These are phyloP conservation scores for Coniochaeta ligniaria DNA, from an alignment of 2,329 filamentous ascomycete species.

Conservation along the genomic window DNA sequence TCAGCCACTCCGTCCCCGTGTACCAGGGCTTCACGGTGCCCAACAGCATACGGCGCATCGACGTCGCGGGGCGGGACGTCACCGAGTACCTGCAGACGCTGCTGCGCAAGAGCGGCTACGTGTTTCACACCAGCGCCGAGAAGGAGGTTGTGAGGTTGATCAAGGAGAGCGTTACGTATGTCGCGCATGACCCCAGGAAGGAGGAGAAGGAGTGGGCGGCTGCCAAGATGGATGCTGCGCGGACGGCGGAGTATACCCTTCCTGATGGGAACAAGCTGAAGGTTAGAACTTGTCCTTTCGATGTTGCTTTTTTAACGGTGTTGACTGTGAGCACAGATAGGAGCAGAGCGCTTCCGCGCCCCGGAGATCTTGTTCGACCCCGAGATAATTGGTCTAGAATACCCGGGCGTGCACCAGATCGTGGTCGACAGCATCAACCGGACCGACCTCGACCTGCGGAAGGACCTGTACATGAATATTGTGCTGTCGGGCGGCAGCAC, in stretches of 20 bases:
- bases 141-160: constrained; percentile 98
- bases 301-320: background rate
- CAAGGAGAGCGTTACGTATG: constrained; percentile 91
- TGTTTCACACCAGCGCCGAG: constrained; percentile 96
- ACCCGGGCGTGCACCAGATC: constrained; percentile 94
- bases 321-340: constrained; percentile 50
- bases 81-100: constrained; percentile 91
- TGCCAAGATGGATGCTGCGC: constrained; percentile 68
- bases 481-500: constrained; percentile 95
- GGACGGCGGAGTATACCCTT: constrained; percentile 78
- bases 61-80: constrained; percentile 91
- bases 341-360: constrained; percentile 88
- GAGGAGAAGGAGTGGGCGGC: constrained; percentile 96
- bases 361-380: constrained; percentile 97
- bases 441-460: constrained; percentile 92
- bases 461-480: constrained; percentile 91
- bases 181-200: constrained; percentile 81
- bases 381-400: constrained; percentile 93
- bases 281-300: constrained; percentile 35
- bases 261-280: constrained; percentile 93
- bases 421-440: constrained; percentile 93
- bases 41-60: constrained; percentile 89
- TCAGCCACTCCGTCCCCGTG: constrained; percentile 94
- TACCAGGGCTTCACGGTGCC: constrained; percentile 98
- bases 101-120: constrained; percentile 83